A percentile compares a stretch with the other conserved stretches of the same genome.
phyloP scores from a whole-genome alignment of 108 stramenopile genomes.

The Schizochytrium sp. region DNA sequence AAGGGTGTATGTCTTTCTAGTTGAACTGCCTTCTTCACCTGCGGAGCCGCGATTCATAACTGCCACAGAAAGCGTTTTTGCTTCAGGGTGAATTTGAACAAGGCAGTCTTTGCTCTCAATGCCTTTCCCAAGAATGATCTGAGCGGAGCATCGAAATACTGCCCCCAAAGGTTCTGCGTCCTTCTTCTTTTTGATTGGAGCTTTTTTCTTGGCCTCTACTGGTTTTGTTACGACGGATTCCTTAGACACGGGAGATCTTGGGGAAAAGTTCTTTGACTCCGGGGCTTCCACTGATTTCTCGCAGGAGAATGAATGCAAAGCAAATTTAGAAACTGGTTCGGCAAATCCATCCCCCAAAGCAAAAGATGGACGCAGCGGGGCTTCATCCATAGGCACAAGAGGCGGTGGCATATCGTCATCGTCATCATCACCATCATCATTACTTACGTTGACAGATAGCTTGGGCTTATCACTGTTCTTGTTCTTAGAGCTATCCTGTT shows the following conservation, averaged over 20 bases:
- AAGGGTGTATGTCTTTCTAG: background rate
- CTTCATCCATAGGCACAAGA: background rate
- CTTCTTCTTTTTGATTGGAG: too few relatives aligned
- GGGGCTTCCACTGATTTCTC: background rate
- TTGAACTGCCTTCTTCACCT: background rate
- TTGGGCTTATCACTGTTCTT: too few relatives aligned
- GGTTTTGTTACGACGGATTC: background rate
- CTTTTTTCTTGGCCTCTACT: too few relatives aligned
- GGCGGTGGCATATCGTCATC: conserved; percentile 33
- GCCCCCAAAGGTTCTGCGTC: too few relatives aligned
- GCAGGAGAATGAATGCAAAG: background rate
- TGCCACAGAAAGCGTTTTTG: background rate
- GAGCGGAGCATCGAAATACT: too few relatives aligned
- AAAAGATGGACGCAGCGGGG: background rate
- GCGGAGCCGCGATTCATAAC: background rate
- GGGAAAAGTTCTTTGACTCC: background rate
- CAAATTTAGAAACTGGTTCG: background rate
- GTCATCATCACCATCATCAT: background rate
- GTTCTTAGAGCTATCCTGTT: too few relatives aligned
- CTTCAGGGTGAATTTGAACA: background rate
- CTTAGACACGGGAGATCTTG: background rate
- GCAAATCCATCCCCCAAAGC: background rate
- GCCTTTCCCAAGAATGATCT: too few relatives aligned
- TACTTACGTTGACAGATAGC: too few relatives aligned
- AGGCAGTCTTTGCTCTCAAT: too few relatives aligned